Evolutionary conservation across 2,329 filamentous ascomycete genomes (phyloP), one percentile per base, ranked within the genome.

Genomic region (Alternaria ethzedia): DNA sequence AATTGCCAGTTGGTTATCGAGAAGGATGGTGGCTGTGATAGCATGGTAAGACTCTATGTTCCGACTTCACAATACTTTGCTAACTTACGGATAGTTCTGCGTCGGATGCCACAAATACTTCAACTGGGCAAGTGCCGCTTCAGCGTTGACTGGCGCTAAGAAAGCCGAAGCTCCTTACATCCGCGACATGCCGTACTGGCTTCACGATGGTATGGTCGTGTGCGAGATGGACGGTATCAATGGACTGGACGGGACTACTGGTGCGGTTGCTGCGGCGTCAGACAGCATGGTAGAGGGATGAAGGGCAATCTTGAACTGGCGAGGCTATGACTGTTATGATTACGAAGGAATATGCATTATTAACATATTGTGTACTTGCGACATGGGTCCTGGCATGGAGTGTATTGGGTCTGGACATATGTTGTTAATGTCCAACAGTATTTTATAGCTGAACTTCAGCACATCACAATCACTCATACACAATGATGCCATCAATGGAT

Each of bases 1-100:
- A 75, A 77, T 28, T 78, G 75, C 59, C 66, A 70, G 13, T 47
- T 78, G 2, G 70, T 77, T 1, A 73, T 78, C 26, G 74, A 76
- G 58, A 76, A 76, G 41, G 72, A 75, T 21, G 73, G 73, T 1
- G 75, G 75, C 1, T 77, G 75, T 36, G 56, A 72, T 30, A 65
- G 60, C 23, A 75, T 76, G 70, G 50, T 55, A 43, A 41, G 47
- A n/a, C 6, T 7, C 20, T 8, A 12, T 25, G 6, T n/a, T 20
- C 3, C 2, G n/a, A 10, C 10, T 36, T 13, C 32, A 6, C 20
- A 11, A 28, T 28, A 2, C 23, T n/a, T 36, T 15, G 25, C 54
- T 62, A 43, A 62, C 13, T 2, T 9, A 11, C 15, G 12, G 1
- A 5, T 15, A 58, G 60, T 65, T 51, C 17, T 78, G 75, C 47